Base-by-base conservation (phyloP, 2,329 filamentous ascomycete genomes). In the Penicillium vulpinum region DNA sequence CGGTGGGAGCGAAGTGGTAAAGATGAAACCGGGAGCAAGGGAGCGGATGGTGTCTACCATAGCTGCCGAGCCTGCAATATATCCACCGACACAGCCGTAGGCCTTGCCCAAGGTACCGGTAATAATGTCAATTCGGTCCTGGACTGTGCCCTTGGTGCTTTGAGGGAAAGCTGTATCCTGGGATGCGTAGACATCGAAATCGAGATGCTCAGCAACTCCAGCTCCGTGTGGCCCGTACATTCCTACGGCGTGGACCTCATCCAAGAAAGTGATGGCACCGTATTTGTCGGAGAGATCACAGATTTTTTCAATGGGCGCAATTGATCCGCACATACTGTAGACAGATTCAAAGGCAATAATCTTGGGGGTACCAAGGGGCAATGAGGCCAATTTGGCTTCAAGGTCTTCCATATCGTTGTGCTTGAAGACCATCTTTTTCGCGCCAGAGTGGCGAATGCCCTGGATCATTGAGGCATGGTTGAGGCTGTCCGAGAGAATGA, bases 381-480 rank as follows among this genome's bases (percentile, higher is more conserved):
- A 83, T 13, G 92, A 89, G 3, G 92, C 92, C 63, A 99, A 82
- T 78, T 99, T 97, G 49, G 86, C 86, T 80, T 99, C 94, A 16
- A 99, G 81, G 69, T 99, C 94, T 40, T 83, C 86, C n/a, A 97
- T 77, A 69, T 99, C 92, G 70, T 99, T 99, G 80, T 99, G 94
- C 80, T 95, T 96, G 85, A 97, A 99, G 26, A 99, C 93, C 76
- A 97, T 85, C 83, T 99, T 99, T 80, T 90, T 93, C 38, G 94
- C 92, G 44, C 93, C 92, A 10, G 93, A 97, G 77, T 99, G 94
- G 43, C 94, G 91, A 69, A 99, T 99, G 44, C 94, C 94, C 77
- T 97, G 94, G 60, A 99, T 99, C 94, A 99, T 99, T 6, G 93
- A 97, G 13, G 94, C 94, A 74, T 99, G 94, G 75, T 99, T 99